phyloP scores from a whole-genome alignment of 805 yeast genomes.

The Sugiyamaella valdiviana region DNA sequence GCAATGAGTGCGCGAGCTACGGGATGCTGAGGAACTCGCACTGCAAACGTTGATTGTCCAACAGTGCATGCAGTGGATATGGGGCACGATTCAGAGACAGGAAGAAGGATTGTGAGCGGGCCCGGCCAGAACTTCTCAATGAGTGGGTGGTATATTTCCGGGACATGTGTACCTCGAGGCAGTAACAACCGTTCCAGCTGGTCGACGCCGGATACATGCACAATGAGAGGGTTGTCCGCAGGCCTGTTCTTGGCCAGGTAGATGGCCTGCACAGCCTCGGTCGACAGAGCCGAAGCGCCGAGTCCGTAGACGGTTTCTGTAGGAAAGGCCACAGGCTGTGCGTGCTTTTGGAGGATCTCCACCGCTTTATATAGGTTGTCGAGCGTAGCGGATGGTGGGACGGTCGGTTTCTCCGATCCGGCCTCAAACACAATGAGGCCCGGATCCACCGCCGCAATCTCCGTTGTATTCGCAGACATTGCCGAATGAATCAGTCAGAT shows the following conservation, averaged over 20 bases:
- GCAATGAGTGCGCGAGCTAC: constrained; percentile 88
- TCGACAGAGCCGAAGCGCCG: constrained; percentile 78
- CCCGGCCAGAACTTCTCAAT: constrained; percentile 89
- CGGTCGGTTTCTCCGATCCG: constrained; percentile 27
- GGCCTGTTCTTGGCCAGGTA: constrained; percentile 91
- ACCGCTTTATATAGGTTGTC: constrained; percentile 54
- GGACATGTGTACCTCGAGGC: constrained; percentile 42
- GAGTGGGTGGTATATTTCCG: constrained; percentile 58
- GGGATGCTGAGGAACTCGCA: constrained; percentile 79
- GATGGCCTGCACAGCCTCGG: constrained; percentile 66
- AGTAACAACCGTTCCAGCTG: constrained; percentile 62
- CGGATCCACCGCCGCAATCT: constrained; percentile 51
- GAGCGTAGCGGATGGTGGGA: constrained; percentile 9
- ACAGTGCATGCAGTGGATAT: constrained; percentile 78
- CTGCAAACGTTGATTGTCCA: constrained; percentile 84
- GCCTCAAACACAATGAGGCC: constrained; percentile 44
- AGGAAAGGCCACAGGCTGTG: constrained; percentile 81
- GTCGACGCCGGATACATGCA: constrained; percentile 73
- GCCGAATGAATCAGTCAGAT: neutral
- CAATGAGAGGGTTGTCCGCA: constrained; percentile 88
- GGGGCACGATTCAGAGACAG: constrained; percentile 33
- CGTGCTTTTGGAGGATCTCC: constrained; percentile 41
- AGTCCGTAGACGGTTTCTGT: constrained; percentile 97
- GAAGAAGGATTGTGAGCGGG: constrained; percentile 81
- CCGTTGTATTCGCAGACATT: neutral